Conservation (phyloP, 192 early-diverging fungal species). For the Borealophlyctis nickersoniae region DNA sequence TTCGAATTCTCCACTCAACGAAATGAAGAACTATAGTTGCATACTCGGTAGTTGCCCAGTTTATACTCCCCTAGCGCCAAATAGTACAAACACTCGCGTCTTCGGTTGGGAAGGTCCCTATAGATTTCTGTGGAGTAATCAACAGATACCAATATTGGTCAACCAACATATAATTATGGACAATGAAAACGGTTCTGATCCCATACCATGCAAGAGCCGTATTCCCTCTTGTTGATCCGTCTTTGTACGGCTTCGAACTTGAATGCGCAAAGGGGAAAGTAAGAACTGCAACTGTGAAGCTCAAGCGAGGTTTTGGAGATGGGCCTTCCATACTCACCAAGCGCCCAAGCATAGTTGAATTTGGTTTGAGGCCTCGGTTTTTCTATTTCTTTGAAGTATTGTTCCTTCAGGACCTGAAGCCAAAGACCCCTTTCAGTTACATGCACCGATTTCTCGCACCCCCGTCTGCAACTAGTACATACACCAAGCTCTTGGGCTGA, state of each 20-base stretch:
- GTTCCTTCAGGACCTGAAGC: slow-evolving; percentile 16
- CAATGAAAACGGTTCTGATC: no score
- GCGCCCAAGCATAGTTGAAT: slow-evolving; percentile 96
- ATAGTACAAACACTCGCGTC: slow-evolving; percentile 94
- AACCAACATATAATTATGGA: no score
- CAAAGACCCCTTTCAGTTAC: not conserved
- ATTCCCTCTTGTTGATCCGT: slow-evolving; percentile 76
- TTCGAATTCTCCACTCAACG: no score
- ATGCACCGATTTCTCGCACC: not conserved
- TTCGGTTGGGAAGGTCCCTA: slow-evolving; percentile 72
- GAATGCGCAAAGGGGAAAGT: not conserved
- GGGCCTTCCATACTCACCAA: slow-evolving; percentile 50
- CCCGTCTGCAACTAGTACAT: not conserved
- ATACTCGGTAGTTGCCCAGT: slow-evolving; percentile 76
- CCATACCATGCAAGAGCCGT: slow-evolving; percentile 65
- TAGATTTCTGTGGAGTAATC: slow-evolving; percentile 97
- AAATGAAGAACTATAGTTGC: no score
- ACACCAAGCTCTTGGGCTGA: slow-evolving; percentile 24
- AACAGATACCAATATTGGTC: no score
- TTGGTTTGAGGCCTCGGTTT: slow-evolving; percentile 79
- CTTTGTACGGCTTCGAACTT: slow-evolving; percentile 51
- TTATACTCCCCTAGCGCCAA: slow-evolving; percentile 89
- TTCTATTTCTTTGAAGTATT: slow-evolving; percentile 57
- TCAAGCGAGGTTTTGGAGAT: no score
- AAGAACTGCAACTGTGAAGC: no score